A percentile compares a stretch with the other conserved stretches of the same genome.
phyloP scores from a whole-genome alignment of 2,329 filamentous ascomycete genomes.

The Trichoderma atrobrunneum region DNA sequence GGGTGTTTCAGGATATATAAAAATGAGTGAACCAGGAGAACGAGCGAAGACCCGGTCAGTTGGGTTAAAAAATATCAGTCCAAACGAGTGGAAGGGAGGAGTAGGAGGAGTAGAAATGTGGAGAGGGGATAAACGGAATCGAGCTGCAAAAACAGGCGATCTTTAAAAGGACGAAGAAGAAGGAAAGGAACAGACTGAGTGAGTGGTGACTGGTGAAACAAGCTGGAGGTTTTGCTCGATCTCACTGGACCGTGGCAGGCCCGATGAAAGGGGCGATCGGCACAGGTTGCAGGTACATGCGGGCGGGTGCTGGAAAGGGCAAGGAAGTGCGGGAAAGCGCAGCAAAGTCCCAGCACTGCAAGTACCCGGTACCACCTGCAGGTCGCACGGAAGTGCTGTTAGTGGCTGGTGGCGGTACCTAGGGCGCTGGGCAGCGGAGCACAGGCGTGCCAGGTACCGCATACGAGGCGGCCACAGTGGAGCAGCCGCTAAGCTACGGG shows the following conservation, averaged over 20 bases:
- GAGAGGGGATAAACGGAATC: conserved; percentile 6
- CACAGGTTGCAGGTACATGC: background rate
- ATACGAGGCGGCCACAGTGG: conserved; percentile 18
- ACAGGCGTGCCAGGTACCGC: conserved; percentile 5
- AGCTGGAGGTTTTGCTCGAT: background rate
- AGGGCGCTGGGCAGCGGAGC: background rate
- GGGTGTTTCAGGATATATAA: conserved; percentile 16
- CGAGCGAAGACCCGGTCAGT: conserved; percentile 16
- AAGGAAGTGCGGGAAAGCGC: background rate
- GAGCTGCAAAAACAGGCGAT: conserved; percentile 12
- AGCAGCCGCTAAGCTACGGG: conserved; percentile 8
- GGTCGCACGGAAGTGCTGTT: background rate
- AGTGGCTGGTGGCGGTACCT: background rate
- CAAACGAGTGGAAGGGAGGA: conserved; percentile 11
- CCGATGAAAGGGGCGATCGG: conserved; percentile 16
- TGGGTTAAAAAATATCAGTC: background rate
- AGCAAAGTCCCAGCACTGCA: background rate
- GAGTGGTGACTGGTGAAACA: background rate
- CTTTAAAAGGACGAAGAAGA: background rate
- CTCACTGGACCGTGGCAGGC: conserved; percentile 4
- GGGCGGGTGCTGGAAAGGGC: background rate
- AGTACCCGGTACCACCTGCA: background rate
- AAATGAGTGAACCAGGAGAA: conserved; percentile 19
- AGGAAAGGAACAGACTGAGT: conserved; percentile 14
- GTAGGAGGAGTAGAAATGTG: background rate